Base-by-base conservation (phyloP, 2,329 filamentous ascomycete species). In the Aspergillus tanneri region DNA sequence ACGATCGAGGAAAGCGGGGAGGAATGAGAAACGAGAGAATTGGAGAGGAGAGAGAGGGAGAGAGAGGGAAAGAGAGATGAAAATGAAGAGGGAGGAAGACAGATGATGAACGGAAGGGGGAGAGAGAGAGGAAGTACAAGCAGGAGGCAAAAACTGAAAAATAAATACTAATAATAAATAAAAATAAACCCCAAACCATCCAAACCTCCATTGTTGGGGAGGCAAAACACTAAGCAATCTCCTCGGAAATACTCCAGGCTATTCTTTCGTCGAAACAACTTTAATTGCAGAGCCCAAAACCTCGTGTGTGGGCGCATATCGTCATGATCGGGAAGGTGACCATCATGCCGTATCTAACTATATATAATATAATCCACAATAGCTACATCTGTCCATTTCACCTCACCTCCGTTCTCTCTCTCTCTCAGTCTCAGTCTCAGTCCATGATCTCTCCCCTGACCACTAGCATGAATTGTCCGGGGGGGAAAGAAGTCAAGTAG, bases 61-160 rank as follows among this genome's bases (percentile, higher is more conserved):
- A 43, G 32, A 28, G 38, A 43, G 40, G n/a, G 23, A 27, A 37
- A 41, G 40, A 46, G 32, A 43, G 35, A 42, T 39, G 45, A 52
- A 47, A 51, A 50, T 43, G 46, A 54, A 52, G 54, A 53, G 49
- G 47, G 44, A 49, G 46, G 41, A 32, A 52, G 37, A 46, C 28
- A 50, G 48, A 45, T 25, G 50, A 36, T 14, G 22, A 45, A 24
- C 9, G 28, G 12, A 37, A 25, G 10, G 36, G 7, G 27, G 14
- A 14, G 7, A 22, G 18, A 21, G 25, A 18, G 16, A 23, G 16
- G 11, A 32, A 42, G 25, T 11, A 5, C 9, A 40, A n/a, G 16
- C 3, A 24, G 4, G 23, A 21, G 18, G 25, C 19, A 7, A 19
- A 23, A 27, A 18, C 16, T 9, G 24, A 19, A 18, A 14, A 42